Conservation (phyloP, 1,284 basidiomycete species). For the Cryptococcus sp. region DNA sequence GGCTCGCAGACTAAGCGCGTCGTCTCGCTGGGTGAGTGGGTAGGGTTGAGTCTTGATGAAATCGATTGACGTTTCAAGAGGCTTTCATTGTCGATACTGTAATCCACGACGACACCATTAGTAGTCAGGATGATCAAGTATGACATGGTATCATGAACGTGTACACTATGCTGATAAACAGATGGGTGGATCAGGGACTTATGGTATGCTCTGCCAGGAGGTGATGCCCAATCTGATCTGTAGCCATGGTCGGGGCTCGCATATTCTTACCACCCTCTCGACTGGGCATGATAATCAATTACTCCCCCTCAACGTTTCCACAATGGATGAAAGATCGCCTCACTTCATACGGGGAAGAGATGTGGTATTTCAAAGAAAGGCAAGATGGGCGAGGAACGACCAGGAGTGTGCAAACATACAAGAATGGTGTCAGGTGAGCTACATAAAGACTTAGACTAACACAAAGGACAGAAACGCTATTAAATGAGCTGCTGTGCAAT, state of each 20-base stretch:
- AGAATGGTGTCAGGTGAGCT: conserved; percentile 26
- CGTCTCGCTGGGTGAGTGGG: conserved; percentile 9
- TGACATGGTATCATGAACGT: conserved; percentile 4
- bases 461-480: conserved; percentile 38
- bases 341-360: conserved; percentile 29
- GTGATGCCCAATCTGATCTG: background rate
- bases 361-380: conserved; percentile 34
- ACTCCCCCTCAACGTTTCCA: conserved; percentile 27
- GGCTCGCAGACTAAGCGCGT: too few species aligned
- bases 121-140: conserved; percentile 38
- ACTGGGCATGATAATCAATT: conserved; percentile 42
- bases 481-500: conserved; percentile 20
- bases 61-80: too few species aligned
- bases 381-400: conserved; percentile 34
- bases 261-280: conserved; percentile 32
- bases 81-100: conserved; percentile 46
- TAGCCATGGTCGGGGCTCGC: conserved; percentile 42
- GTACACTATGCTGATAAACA: conserved; percentile 6
- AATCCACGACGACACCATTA: conserved; percentile 29
- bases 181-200: conserved; percentile 46
- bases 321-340: conserved; percentile 21
- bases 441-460: background rate
- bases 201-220: conserved; percentile 27
- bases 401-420: conserved; percentile 37
- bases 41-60: too few species aligned